Evolutionary conservation across 202 grass and related monocot species (phyloP).

Genomic region (Panicum virgatum): DNA sequence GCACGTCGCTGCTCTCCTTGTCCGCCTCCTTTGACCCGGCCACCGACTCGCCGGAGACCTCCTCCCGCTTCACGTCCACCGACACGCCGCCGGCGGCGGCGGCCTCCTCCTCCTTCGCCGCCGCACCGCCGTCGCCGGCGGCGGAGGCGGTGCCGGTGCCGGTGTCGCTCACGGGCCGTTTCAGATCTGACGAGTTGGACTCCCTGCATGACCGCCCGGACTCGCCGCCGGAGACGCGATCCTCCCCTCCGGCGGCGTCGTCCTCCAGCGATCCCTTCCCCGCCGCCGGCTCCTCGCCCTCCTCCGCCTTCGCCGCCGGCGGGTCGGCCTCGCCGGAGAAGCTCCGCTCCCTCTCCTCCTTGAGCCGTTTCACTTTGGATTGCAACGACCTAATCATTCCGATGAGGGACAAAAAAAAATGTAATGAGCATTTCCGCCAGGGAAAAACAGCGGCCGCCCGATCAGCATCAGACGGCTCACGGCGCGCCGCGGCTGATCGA

Average conservation of each 20-base stretch:
- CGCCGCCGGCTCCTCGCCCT: slow-evolving; percentile 20
- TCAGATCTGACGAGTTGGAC: slow-evolving; percentile 82
- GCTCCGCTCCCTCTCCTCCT: slow-evolving; percentile 63
- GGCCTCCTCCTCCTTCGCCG: background rate
- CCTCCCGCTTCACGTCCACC: slow-evolving; percentile 31
- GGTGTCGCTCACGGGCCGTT: slow-evolving; percentile 32
- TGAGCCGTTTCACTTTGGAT: slow-evolving; percentile 73
- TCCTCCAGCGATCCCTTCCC: slow-evolving; percentile 42
- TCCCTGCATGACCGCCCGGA: slow-evolving; percentile 77
- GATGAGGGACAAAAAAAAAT: slow-evolving; percentile 32
- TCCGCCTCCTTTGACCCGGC: slow-evolving; percentile 59
- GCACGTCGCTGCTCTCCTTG: slow-evolving; percentile 88
- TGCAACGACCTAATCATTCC: slow-evolving; percentile 66
- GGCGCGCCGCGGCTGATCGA: slow-evolving; percentile 4
- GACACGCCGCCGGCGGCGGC: background rate
- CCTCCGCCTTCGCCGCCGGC: slow-evolving; percentile 32
- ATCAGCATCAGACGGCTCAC: slow-evolving; percentile 53
- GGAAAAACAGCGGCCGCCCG: slow-evolving; percentile 27
- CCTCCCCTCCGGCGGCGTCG: slow-evolving; percentile 27
- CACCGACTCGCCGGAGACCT: slow-evolving; percentile 69
- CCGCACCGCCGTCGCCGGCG: slow-evolving; percentile 5
- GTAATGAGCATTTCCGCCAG: slow-evolving; percentile 22
- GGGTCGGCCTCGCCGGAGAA: slow-evolving; percentile 36
- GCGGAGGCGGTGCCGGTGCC: background rate
- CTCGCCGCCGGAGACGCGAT: too few species aligned